Base-by-base conservation (phyloP, 2,329 filamentous ascomycete species). In the Aspergillus clavatus region DNA sequence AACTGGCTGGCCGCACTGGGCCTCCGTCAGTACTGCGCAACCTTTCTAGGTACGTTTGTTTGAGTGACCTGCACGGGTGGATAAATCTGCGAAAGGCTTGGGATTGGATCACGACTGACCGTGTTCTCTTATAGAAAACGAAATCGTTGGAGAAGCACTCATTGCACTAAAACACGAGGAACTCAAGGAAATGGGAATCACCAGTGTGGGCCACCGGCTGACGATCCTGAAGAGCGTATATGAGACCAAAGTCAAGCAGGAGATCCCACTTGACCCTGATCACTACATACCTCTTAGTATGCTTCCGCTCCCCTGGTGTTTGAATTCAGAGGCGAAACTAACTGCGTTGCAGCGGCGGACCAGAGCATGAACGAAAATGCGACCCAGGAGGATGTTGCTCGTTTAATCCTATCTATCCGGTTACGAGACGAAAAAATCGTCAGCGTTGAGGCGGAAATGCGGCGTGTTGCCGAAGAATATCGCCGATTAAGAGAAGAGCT, bases 191-290 rank as follows among this genome's bases (percentile, higher is more conserved):
- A 91, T 97, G 83, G 90, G 90, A 38, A 87, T 98, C 53, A 76
- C 77, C 52, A 97, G 91, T 70, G 89, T 96, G 38, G 93, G 93
- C 31, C 93, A 98, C 72, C 84, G 93, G 48, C 76, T 98, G 59
- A 95, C 89, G 18, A 94, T 98, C 46, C 78, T 98, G 47, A 97
- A 96, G 72, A 90, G 84, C 59, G 89, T 97, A 43, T 97, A 96
- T 71, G 90, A 97, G 62, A 84, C 93, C 62, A 98, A 98, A 73
- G 85, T 91, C 66, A 89, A 89, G 53, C 90, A 96, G 62, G 89
- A 95, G 59, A 81, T 97, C 48, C 86, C 88, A 12, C 80, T 96
- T 58, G 91, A 97, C 63, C 84, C 85, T 50, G 91, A 96, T 60
- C 88, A 97, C 67, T 98, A 96, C 66, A 80, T 96, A 41, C 93